Conservation (phyloP, 2,329 filamentous ascomycete species). For the Sporothrix brunneoviolacea region DNA sequence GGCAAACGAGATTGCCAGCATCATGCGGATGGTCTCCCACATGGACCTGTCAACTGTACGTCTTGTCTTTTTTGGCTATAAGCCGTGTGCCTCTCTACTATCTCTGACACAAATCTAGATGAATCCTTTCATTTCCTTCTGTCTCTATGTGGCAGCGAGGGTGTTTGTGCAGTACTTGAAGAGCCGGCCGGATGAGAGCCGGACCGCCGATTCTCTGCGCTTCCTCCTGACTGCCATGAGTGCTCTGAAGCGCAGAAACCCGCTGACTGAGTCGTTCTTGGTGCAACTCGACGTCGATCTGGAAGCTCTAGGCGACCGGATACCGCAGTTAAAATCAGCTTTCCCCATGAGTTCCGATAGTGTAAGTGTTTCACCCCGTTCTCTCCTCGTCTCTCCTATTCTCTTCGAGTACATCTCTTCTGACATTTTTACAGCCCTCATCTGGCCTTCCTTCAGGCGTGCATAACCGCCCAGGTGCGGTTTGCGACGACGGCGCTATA, state of each 20-base stretch:
- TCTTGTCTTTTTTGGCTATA: conserved; percentile 5
- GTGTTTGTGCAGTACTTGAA: conserved; percentile 98
- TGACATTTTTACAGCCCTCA: conserved; percentile 22
- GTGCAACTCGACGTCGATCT: conserved; percentile 90
- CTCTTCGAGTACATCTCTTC: not conserved
- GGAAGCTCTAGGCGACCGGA: conserved; percentile 61
- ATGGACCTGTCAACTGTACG: conserved; percentile 76
- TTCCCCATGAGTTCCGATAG: conserved; percentile 48
- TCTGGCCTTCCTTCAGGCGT: not conserved
- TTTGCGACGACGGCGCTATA: conserved; percentile 21
- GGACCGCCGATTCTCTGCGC: conserved; percentile 71
- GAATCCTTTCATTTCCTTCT: conserved; percentile 94
- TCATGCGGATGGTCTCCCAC: conserved; percentile 93
- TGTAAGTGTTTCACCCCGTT: conserved; percentile 35
- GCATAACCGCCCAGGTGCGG: conserved; percentile 9
- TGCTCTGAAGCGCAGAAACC: conserved; percentile 78
- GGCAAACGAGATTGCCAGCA: conserved; percentile 85
- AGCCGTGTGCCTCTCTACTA: not conserved
- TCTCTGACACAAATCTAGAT: conserved; percentile 48
- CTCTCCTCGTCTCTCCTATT: conserved; percentile 19
- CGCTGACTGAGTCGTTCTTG: conserved; percentile 88
- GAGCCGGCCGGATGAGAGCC: conserved; percentile 77
- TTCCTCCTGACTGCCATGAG: conserved; percentile 90
- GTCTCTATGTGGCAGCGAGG: conserved; percentile 87
- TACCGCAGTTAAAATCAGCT: conserved; percentile 48